phyloP scores from a whole-genome alignment of 2,329 filamentous ascomycete genomes.

The Cryphonectria radicalis region DNA sequence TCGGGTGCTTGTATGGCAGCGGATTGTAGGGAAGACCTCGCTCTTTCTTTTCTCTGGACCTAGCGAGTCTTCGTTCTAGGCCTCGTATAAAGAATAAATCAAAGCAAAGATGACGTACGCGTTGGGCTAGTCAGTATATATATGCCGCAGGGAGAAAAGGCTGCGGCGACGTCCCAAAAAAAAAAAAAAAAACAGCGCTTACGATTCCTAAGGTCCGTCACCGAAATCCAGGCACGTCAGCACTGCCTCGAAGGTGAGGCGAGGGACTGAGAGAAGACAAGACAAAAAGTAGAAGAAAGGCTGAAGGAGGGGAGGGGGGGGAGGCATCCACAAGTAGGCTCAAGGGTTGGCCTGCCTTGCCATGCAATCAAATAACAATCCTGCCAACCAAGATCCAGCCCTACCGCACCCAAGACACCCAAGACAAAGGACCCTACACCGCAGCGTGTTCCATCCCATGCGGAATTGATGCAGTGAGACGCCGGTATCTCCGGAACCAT shows the following conservation, averaged over 20 bases:
- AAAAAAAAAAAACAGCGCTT: neutral
- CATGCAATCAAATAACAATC: neutral
- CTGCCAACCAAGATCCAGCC: conserved; percentile 4
- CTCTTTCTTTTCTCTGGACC: neutral
- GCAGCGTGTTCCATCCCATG: neutral
- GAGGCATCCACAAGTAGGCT: neutral
- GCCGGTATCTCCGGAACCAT: conserved; percentile 2
- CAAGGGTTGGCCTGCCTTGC: neutral
- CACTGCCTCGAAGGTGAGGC: neutral
- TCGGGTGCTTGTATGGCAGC: neutral
- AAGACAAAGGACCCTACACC: neutral
- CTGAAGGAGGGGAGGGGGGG: neutral
- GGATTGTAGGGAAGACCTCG: neutral
- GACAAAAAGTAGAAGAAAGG: neutral
- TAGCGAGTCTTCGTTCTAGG: neutral
- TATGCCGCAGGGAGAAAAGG: neutral
- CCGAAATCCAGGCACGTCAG: neutral
- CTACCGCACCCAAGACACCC: neutral
- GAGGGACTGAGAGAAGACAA: neutral
- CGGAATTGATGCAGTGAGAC: neutral
- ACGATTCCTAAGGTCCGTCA: neutral
- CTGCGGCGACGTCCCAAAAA: neutral
- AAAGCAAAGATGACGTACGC: neutral
- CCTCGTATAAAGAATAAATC: neutral
- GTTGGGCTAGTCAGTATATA: neutral